A percentile compares a stretch with the other conserved stretches of the same genome.
phyloP scores from a whole-genome alignment of 1,139 yeast species.

The Hanseniaspora uvarum region DNA sequence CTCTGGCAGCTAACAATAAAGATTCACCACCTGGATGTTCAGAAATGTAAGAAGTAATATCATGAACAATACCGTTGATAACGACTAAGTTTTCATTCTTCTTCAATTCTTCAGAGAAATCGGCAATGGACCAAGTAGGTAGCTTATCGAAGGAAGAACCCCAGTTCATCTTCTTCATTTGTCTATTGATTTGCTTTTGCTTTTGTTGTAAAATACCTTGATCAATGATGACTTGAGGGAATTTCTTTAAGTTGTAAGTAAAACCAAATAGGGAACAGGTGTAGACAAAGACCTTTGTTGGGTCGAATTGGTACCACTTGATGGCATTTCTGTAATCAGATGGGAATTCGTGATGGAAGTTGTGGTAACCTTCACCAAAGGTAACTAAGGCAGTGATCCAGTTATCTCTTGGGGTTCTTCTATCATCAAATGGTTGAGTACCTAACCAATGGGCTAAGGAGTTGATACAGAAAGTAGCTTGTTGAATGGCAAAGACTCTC shows the following conservation, averaged over 20 bases:
- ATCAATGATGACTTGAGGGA: constrained; percentile 90
- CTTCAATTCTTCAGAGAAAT: constrained; percentile 61
- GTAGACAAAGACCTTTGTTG: constrained; percentile 78
- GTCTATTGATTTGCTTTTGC: constrained; percentile 83
- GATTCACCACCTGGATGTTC: constrained; percentile 98
- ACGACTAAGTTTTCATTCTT: constrained; percentile 53
- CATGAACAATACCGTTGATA: constrained; percentile 90
- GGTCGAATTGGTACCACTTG: constrained; percentile 98
- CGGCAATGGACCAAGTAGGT: constrained; percentile 85
- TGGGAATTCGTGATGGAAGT: constrained; percentile 99
- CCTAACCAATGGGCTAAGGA: constrained; percentile 98
- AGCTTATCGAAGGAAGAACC: constrained; percentile 75
- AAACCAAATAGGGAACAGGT: constrained; percentile 64
- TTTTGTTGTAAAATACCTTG: constrained; percentile 94
- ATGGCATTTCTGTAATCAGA: constrained; percentile 96
- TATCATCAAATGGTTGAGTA: constrained; percentile 93
- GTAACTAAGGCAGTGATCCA: constrained; percentile 88
- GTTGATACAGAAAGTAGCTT: constrained; percentile 96
- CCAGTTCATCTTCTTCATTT: constrained; percentile 78
- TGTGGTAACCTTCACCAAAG: constrained; percentile 97
- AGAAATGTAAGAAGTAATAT: constrained; percentile 69
- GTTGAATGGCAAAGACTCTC: constrained; percentile 78
- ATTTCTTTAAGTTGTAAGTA: constrained; percentile 82
- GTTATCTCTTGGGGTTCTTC: constrained; percentile 96
- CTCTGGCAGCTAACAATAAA: constrained; percentile 71